Base-by-base conservation (phyloP, 768 basidiomycete genomes). In the Mycena crocata region DNA sequence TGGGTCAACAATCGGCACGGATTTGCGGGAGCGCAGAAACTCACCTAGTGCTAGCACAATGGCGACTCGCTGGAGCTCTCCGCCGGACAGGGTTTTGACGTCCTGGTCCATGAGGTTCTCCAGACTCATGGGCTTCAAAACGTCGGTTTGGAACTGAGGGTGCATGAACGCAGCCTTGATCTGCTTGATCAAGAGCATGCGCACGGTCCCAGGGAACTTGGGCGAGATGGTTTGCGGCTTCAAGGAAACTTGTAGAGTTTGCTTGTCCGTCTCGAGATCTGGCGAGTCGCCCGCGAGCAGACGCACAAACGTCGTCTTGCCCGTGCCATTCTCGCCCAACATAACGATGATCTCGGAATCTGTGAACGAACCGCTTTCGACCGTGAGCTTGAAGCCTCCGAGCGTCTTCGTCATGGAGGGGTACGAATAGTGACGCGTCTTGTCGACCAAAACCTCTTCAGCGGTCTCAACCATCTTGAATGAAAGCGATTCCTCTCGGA, bases 311-410 rank as follows among this genome's bases (percentile, higher is more conserved):
- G 98, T 99, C 46, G 98, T 98, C 85, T 99, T 99, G 40, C 98
- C 96, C 3, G 95, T 99, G 54, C 98, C 98, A 80, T 99, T 99
- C 87, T 99, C 98, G 67, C 98, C 98, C 35, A 99, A 84, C 91
- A 99, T 94, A 78, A 99, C 98, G 73, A 99, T 95, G 78, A 99
- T 99, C 78, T 99, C 98, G 2, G 96, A 98, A 76, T 99, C 96
- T n/a, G 97, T 96, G 82, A 99, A 99, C 35, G 87, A 87, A 28
- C 98, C 98, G 0, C 79, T 82, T 72, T 97, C 89, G 58, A 99
- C 94, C 54, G 95, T 94, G 51, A 99, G 89, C 80, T 99, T 98
- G 90, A 99, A 99, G 69, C 76, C 77, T 32, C 98, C 98, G 54
- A 98, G 87, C 0, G 98, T 99, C 83, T 99, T 99, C 68, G 93